Percentiles rank a stretch among this genome's conserved stretches.
phyloP scores from a whole-genome alignment of 139 green algal genomes.

The Chlorella sorokiniana region DNA sequence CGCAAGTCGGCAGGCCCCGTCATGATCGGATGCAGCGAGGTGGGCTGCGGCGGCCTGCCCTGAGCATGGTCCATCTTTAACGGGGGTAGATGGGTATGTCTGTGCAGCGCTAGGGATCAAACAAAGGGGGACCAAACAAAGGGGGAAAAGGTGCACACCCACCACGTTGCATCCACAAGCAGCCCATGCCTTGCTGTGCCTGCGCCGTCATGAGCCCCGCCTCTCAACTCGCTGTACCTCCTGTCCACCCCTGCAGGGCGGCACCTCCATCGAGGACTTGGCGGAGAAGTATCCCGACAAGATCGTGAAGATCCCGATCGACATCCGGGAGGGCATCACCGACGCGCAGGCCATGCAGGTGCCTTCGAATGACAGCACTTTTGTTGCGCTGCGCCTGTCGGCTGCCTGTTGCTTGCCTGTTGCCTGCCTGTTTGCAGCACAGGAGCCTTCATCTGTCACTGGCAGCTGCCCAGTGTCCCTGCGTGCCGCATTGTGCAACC shows the following conservation, averaged over 20 bases:
- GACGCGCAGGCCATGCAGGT: constrained; percentile 76
- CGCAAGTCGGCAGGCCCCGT: constrained; percentile 74
- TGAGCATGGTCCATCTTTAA: too few species aligned
- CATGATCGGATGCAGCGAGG: constrained; percentile 84
- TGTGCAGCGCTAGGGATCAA: too few species aligned
- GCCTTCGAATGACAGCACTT: constrained; percentile 1
- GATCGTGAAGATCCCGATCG: constrained; percentile 96
- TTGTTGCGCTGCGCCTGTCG: neutral
- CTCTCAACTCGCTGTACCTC: too few species aligned
- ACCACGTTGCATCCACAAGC: too few species aligned
- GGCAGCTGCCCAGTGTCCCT: neutral
- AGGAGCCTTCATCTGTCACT: too few species aligned
- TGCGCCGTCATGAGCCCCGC: too few species aligned
- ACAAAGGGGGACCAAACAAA: too few species aligned
- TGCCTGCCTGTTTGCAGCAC: too few species aligned
- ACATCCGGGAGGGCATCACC: constrained; percentile 87
- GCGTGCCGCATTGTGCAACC: neutral
- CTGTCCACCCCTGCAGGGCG: constrained; percentile 58
- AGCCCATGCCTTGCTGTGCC: too few species aligned
- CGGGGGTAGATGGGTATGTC: too few species aligned
- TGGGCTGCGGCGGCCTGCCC: neutral
- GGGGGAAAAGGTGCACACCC: too few species aligned
- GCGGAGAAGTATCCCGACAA: constrained; percentile 97
- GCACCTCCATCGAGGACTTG: constrained; percentile 97
- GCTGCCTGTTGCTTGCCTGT: neutral